phyloP scores from a whole-genome alignment of 2,329 filamentous ascomycete species.

The Penicillium sp. region DNA sequence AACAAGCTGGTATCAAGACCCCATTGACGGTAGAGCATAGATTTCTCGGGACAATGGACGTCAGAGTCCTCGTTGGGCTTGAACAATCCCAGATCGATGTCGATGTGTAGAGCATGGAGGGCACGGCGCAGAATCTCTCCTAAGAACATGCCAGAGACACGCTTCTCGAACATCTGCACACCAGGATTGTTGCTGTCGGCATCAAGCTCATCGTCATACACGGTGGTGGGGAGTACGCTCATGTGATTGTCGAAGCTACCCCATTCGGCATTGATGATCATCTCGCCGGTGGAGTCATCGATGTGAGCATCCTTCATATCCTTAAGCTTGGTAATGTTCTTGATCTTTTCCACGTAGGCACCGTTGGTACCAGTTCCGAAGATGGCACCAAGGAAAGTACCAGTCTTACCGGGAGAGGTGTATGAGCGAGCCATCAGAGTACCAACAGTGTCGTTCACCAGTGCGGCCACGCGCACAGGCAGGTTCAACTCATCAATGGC shows the following conservation, averaged over 20 bases:
- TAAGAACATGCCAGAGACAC: slow-evolving; percentile 96
- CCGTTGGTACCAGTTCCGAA: slow-evolving; percentile 98
- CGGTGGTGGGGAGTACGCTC: slow-evolving; percentile 79
- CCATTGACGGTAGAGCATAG: slow-evolving; percentile 75
- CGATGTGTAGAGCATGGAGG: slow-evolving; percentile 69
- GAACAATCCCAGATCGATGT: slow-evolving; percentile 69
- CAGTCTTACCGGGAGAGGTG: slow-evolving; percentile 81
- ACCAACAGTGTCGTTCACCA: slow-evolving; percentile 97
- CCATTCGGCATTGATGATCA: slow-evolving; percentile 99
- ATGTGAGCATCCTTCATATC: slow-evolving; percentile 58
- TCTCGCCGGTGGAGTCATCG: slow-evolving; percentile 79
- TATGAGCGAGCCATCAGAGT: slow-evolving; percentile 98
- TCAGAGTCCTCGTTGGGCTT: slow-evolving; percentile 72
- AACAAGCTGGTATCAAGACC: slow-evolving; percentile 88
- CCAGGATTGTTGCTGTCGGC: slow-evolving; percentile 82
- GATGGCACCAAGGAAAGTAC: slow-evolving; percentile 89
- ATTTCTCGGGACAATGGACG: slow-evolving; percentile 64
- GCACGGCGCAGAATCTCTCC: slow-evolving; percentile 86
- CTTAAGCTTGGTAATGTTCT: slow-evolving; percentile 75
- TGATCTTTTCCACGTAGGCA: slow-evolving; percentile 90
- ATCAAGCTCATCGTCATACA: slow-evolving; percentile 79
- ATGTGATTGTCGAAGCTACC: slow-evolving; percentile 96
- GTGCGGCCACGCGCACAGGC: slow-evolving; percentile 88
- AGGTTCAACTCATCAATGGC: slow-evolving; percentile 85
- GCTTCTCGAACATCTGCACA: slow-evolving; percentile 98